These are phyloP conservation scores for Aspergillus olivimuriae DNA, from an alignment of 495 filamentous ascomycete genomes.

Conservation along the genomic window DNA sequence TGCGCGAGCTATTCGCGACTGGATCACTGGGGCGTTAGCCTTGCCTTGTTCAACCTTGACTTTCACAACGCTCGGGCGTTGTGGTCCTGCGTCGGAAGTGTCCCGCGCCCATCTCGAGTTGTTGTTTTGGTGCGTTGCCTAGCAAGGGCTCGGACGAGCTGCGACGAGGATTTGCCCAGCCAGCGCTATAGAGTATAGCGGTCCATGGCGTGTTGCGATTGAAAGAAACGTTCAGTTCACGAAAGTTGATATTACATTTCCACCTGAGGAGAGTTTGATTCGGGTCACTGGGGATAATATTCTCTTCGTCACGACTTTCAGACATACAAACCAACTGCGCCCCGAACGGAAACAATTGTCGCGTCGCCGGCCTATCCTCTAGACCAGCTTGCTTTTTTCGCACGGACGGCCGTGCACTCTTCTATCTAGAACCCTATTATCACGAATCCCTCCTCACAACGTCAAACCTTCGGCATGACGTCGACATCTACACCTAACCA, in stretches of 20 bases:
- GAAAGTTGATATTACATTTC: too few species aligned
- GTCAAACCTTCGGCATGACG: slow-evolving; percentile 20
- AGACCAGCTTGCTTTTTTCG: too few species aligned
- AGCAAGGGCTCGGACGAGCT: slow-evolving; percentile 5
- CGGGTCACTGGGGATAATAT: too few species aligned
- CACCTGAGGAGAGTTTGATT: too few species aligned
- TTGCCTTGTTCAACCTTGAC: neutral
- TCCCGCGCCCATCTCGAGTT: neutral
- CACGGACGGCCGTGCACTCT: neutral
- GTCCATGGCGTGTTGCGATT: too few species aligned
- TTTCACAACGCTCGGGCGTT: neutral
- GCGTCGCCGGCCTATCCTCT: too few species aligned
- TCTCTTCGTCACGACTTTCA: neutral
- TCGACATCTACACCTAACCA: slow-evolving; percentile 25
- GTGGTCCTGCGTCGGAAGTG: slow-evolving; percentile 2
- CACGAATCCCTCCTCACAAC: too few species aligned
- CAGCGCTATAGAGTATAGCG: too few species aligned
- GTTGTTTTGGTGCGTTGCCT: neutral
- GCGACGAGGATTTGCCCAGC: too few species aligned
- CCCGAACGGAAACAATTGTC: too few species aligned
- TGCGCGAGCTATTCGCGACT: slow-evolving; percentile 7
- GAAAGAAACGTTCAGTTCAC: too few species aligned
- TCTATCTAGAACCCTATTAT: neutral
- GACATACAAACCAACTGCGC: neutral
- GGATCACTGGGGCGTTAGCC: too few species aligned